phyloP scores from a whole-genome alignment of 768 basidiomycete genomes.

The Leccinum subgranulosum region DNA sequence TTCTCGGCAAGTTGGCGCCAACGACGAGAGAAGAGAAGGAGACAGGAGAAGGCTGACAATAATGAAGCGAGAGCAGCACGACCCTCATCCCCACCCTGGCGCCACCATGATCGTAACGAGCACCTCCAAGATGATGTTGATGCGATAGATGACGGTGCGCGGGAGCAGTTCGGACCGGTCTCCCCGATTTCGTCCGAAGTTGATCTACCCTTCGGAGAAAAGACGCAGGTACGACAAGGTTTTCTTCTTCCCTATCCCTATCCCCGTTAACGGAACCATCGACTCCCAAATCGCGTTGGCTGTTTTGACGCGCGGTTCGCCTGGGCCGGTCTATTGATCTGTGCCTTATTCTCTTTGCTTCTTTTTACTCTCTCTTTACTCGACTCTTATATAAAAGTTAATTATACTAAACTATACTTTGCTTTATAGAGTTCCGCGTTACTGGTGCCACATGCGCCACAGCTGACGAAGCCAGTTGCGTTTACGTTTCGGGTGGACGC shows the following conservation, averaged over 20 bases:
- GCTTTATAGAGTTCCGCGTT: conserved; percentile 22
- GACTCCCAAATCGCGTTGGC: neutral
- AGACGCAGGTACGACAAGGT: conserved; percentile 29
- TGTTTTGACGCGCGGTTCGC: conserved; percentile 4
- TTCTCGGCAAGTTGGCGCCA: conserved; percentile 4
- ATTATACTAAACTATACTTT: neutral
- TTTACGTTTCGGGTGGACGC: conserved; percentile 54
- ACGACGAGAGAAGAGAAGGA: neutral
- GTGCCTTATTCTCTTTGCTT: conserved; percentile 13
- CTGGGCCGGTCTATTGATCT: conserved; percentile 3
- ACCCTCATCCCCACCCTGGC: neutral
- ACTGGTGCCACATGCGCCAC: conserved; percentile 25
- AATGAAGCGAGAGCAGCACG: neutral
- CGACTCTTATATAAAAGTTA: neutral
- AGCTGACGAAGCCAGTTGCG: conserved; percentile 44
- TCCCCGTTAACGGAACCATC: conserved; percentile 17
- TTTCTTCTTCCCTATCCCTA: neutral
- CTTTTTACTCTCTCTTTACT: neutral
- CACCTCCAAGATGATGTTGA: neutral
- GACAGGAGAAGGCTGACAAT: neutral
- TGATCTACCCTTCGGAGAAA: conserved; percentile 26
- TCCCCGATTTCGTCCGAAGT: conserved; percentile 7
- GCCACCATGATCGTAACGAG: neutral
- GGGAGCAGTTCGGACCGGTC: conserved; percentile 15
- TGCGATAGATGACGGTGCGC: neutral